A percentile compares a stretch with the other conserved stretches of the same genome.
Conservation (phyloP, 164 flowering plant genomes). For the Taxillus chinensis region DNA sequence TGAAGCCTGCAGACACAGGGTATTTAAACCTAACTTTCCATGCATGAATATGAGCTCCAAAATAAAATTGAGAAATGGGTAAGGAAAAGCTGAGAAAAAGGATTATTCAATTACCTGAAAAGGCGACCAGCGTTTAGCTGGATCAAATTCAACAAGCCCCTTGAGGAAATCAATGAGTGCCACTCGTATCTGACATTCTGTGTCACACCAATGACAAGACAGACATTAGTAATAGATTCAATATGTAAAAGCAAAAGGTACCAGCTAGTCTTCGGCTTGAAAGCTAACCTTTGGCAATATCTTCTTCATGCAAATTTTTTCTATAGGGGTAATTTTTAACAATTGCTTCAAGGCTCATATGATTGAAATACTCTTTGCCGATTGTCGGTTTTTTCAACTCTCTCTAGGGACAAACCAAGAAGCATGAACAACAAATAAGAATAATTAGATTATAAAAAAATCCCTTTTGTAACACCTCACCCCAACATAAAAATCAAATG, state of each 20-base stretch:
- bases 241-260: neutral
- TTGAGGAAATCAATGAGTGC: constrained; percentile 89
- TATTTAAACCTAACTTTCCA: constrained; percentile 2
- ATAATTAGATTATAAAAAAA: neutral
- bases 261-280: neutral
- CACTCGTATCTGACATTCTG: constrained; percentile 72
- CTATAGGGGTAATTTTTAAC: constrained; percentile 72
- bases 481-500: no score
- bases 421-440: constrained; percentile 1
- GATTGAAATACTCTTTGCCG: constrained; percentile 84
- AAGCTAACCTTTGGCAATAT: constrained; percentile 59
- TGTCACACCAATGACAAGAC: constrained; percentile 8
- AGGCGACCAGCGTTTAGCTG: constrained; percentile 98
- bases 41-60: neutral
- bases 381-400: constrained; percentile 74
- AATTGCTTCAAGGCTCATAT: constrained; percentile 77
- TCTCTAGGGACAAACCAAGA: constrained; percentile 40
- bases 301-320: constrained; percentile 61
- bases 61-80: neutral
- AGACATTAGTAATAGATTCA: constrained; percentile 8
- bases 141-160: constrained; percentile 97
- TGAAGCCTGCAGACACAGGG: constrained; percentile 60
- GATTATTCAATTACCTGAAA: constrained; percentile 52
- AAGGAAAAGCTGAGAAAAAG: no score
- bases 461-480: neutral